These are phyloP conservation scores for Suillus occidentalis DNA, from an alignment of 768 basidiomycete genomes.

Conservation along the genomic window DNA sequence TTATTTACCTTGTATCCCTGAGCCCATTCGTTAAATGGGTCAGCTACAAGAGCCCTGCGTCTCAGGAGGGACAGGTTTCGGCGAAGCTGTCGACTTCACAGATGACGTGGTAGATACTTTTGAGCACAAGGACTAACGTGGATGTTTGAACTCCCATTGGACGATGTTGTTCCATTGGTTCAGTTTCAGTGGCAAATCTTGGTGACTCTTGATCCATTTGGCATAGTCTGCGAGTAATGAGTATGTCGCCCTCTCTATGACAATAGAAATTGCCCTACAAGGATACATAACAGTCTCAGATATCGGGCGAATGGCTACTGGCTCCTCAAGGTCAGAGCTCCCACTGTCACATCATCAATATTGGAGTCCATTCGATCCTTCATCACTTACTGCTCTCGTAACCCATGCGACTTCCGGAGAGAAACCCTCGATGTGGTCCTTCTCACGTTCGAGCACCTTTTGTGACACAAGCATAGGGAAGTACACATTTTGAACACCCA, in stretches of 20 bases:
- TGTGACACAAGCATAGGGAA: slow-evolving; percentile 98
- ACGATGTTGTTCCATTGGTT: slow-evolving; percentile 99
- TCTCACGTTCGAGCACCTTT: slow-evolving; percentile 93
- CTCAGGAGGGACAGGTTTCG: neutral
- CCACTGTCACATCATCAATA: slow-evolving; percentile 51
- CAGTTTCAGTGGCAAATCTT: slow-evolving; percentile 94
- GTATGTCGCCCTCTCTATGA: neutral
- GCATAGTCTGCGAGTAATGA: slow-evolving; percentile 70
- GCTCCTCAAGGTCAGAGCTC: slow-evolving; percentile 91
- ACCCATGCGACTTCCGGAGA: slow-evolving; percentile 99
- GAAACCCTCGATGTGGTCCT: slow-evolving; percentile 98
- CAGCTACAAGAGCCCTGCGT: too few relatives aligned
- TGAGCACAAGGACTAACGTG: slow-evolving; percentile 55
- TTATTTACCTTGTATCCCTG: slow-evolving; percentile 61
- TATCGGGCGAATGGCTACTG: slow-evolving; percentile 96
- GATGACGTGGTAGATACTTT: slow-evolving; percentile 16
- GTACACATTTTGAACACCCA: slow-evolving; percentile 96
- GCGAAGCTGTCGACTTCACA: neutral
- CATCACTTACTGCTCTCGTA: slow-evolving; percentile 78
- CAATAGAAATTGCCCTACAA: slow-evolving; percentile 50
- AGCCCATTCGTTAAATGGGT: too few relatives aligned
- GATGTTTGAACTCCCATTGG: slow-evolving; percentile 99
- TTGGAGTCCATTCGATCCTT: neutral
- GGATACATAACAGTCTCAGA: slow-evolving; percentile 99
- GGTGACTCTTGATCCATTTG: slow-evolving; percentile 98